A percentile compares a stretch with the other conserved stretches of the same genome.
These are phyloP conservation scores for Triticum urartu DNA, from an alignment of 176 grass and related monocot genomes.

Conservation along the genomic window DNA sequence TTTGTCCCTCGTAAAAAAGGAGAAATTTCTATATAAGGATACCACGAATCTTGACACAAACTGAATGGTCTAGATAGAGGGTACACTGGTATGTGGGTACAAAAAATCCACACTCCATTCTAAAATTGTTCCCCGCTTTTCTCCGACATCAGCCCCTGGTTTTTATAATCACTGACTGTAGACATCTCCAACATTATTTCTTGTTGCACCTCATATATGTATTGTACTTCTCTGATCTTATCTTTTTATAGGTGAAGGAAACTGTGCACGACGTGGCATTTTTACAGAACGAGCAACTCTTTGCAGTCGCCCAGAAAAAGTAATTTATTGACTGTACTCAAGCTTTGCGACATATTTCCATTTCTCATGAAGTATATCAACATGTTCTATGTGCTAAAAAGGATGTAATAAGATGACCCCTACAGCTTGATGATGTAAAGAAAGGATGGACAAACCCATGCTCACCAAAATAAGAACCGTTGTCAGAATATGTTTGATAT, in stretches of 20 bases:
- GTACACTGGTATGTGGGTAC: no score
- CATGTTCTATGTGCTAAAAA: neutral
- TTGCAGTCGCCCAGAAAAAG: constrained; percentile 93
- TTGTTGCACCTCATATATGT: constrained; percentile 8
- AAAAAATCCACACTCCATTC: neutral
- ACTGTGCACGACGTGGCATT: constrained; percentile 77
- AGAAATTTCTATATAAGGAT: no score
- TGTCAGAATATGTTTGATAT: no score
- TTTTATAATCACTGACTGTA: neutral
- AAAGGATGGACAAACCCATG: no score
- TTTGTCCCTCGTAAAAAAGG: neutral
- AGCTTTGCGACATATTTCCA: neutral
- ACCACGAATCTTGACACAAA: no score
- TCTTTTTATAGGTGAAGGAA: constrained; percentile 63
- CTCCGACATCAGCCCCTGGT: neutral
- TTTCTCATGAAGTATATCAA: neutral
- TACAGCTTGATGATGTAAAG: no score
- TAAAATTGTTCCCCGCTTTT: neutral
- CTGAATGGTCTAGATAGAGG: no score
- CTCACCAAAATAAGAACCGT: no score
- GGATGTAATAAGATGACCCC: no score
- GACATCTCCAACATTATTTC: neutral
- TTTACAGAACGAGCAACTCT: constrained; percentile 89
- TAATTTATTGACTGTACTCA: constrained; percentile 34
- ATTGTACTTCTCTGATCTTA: constrained; percentile 30